Conservation (phyloP, 495 filamentous ascomycete species). For the Penicillium egyptiacum region DNA sequence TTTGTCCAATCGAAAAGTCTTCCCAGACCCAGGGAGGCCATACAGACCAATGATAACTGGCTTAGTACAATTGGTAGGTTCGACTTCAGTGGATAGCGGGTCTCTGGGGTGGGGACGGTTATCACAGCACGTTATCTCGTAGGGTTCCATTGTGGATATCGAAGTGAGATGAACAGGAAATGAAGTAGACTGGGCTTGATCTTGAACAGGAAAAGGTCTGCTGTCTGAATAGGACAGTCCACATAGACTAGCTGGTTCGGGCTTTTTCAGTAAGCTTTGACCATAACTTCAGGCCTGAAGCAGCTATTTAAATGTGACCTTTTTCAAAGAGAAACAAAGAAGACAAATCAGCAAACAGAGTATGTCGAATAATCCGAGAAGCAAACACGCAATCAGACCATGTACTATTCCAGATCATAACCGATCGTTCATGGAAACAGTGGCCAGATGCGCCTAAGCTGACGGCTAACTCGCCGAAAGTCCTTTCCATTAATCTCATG, state of each 20-base stretch:
- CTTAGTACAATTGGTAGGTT: constrained; percentile 6
- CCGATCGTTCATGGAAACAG: constrained; percentile 33
- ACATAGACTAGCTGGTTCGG: not conserved
- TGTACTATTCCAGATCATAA: not conserved
- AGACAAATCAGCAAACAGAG: not conserved
- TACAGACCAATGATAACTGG: constrained; percentile 58
- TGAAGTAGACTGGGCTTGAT: too few species aligned
- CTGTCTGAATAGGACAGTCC: not conserved
- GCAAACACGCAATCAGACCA: not conserved
- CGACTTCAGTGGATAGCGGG: too few species aligned
- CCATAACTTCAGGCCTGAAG: not conserved
- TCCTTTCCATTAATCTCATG: constrained; percentile 41
- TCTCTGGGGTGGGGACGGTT: not conserved
- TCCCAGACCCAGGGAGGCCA: constrained; percentile 62
- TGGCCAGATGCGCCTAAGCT: constrained; percentile 44
- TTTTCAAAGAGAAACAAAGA: not conserved
- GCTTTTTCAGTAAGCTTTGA: too few species aligned
- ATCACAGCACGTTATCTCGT: not conserved
- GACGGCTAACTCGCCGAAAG: constrained; percentile 37
- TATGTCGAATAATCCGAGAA: not conserved
- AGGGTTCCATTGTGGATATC: not conserved
- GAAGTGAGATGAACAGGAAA: not conserved
- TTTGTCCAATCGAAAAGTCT: constrained; percentile 49
- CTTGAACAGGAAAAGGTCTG: too few species aligned
- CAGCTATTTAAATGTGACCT: not conserved